phyloP scores from a whole-genome alignment of 129 eudicot species.

The Mikania micrantha region DNA sequence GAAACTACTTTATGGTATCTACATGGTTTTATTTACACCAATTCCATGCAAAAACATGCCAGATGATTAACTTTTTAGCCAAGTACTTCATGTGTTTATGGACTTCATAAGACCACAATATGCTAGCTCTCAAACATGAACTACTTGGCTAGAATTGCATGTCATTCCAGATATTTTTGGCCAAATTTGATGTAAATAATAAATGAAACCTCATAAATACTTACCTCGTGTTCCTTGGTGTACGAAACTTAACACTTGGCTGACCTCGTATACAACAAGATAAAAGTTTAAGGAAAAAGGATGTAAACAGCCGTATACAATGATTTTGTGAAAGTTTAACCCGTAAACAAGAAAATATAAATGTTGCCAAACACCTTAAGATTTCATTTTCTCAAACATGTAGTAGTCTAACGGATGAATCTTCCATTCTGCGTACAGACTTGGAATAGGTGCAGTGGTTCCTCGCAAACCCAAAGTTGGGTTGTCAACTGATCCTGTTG shows the following conservation, averaged over 20 bases:
- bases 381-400: not conserved
- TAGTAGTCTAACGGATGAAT: not conserved
- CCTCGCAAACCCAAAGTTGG: constrained; percentile 46
- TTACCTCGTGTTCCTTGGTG: no score
- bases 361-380: not conserved
- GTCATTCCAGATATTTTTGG: not conserved
- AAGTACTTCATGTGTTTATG: no score
- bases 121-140: not conserved
- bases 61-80: no score
- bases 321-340: not conserved
- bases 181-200: no score
- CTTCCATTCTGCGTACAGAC: constrained; percentile 27
- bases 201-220: no score
- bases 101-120: no score
- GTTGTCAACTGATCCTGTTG: constrained; percentile 52
- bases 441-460: constrained; percentile 79
- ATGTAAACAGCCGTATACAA: not conserved
- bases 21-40: no score
- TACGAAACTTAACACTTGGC: no score
- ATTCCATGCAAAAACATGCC: no score
- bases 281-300: not conserved
- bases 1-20: no score
- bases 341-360: not conserved
- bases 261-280: no score
- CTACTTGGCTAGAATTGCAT: not conserved